Percentiles rank a stretch among this genome's conserved stretches.
Evolutionary conservation across 805 yeast genomes (phyloP).

Genomic region (Cyberlindnera galapagoensis): DNA sequence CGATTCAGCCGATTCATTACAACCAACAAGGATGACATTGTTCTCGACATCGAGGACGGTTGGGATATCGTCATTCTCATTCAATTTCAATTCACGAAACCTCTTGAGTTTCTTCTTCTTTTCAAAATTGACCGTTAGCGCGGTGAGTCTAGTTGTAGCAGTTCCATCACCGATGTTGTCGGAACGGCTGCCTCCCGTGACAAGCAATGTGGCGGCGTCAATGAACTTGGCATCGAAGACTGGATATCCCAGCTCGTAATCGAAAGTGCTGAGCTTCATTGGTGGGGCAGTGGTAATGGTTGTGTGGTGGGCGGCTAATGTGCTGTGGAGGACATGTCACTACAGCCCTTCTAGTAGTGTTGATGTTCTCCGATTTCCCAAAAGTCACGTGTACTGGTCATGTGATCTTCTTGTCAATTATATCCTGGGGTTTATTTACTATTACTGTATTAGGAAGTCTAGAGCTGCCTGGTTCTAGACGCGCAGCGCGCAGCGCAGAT

Average conservation of each 20-base stretch:
- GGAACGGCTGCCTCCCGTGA: conserved; percentile 62
- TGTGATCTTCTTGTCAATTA: too few relatives aligned
- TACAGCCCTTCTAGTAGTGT: too few relatives aligned
- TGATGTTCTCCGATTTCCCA: too few relatives aligned
- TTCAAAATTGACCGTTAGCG: conserved; percentile 53
- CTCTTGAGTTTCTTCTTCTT: conserved; percentile 49
- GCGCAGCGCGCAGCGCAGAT: too few relatives aligned
- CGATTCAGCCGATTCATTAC: conserved; percentile 61
- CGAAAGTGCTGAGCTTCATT: conserved; percentile 18
- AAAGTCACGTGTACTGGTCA: too few relatives aligned
- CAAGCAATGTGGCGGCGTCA: conserved; percentile 54
- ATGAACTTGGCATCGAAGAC: conserved; percentile 74
- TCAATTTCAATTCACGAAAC: conserved; percentile 59
- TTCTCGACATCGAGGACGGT: conserved; percentile 62
- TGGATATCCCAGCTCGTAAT: conserved; percentile 56
- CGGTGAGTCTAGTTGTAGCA: conserved; percentile 60
- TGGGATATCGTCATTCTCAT: conserved; percentile 76
- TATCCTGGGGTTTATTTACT: too few relatives aligned
- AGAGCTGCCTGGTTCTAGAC: too few relatives aligned
- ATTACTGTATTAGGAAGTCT: too few relatives aligned
- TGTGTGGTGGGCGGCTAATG: too few relatives aligned
- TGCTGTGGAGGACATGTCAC: too few relatives aligned
- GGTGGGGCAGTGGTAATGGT: too few relatives aligned
- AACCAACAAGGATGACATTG: conserved; percentile 59
- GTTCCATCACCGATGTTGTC: conserved; percentile 59